Evolutionary conservation across 148 eudicot genomes (phyloP).

Genomic region (Rhododendron molle): DNA sequence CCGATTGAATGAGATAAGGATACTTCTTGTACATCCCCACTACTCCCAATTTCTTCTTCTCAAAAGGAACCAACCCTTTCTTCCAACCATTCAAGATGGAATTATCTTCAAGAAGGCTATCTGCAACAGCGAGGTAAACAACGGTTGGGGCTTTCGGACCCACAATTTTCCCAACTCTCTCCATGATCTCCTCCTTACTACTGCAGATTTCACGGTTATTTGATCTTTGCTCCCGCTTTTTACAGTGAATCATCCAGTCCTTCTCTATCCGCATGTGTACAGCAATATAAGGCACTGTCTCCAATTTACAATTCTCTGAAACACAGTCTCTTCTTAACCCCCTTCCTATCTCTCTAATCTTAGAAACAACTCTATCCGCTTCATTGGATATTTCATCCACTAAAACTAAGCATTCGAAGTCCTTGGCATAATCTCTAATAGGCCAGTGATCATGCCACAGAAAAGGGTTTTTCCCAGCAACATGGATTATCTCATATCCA

Average conservation of each 20-base stretch:
- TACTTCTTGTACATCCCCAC: slow-evolving; percentile 55
- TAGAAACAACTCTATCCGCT: slow-evolving; percentile 72
- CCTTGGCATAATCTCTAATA: slow-evolving; percentile 68
- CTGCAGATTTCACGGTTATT: slow-evolving; percentile 73
- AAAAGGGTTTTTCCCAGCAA: slow-evolving; percentile 85
- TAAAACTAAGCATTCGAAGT: slow-evolving; percentile 78
- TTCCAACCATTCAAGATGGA: slow-evolving; percentile 67
- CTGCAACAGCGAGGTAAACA: slow-evolving; percentile 87
- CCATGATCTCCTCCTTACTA: slow-evolving; percentile 75
- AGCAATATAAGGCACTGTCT: slow-evolving; percentile 57
- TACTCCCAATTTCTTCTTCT: slow-evolving; percentile 81
- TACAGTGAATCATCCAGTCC: slow-evolving; percentile 99
- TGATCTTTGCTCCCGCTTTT: slow-evolving; percentile 65
- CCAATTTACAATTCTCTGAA: slow-evolving; percentile 3
- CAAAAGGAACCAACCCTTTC: slow-evolving; percentile 65
- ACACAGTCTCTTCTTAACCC: neutral
- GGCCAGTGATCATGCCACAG: slow-evolving; percentile 99
- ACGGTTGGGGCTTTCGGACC: slow-evolving; percentile 48
- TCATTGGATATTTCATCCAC: slow-evolving; percentile 68
- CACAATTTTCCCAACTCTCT: slow-evolving; percentile 64
- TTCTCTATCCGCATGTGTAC: slow-evolving; percentile 96
- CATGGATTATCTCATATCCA: slow-evolving; percentile 46
- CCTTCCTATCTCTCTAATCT: slow-evolving; percentile 52
- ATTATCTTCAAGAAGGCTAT: slow-evolving; percentile 73
- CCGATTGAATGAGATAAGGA: slow-evolving; percentile 83